Percentiles rank a stretch among this genome's conserved stretches.
Conservation (phyloP, 2,329 filamentous ascomycete genomes). For the Tolypocladium capitatum region DNA sequence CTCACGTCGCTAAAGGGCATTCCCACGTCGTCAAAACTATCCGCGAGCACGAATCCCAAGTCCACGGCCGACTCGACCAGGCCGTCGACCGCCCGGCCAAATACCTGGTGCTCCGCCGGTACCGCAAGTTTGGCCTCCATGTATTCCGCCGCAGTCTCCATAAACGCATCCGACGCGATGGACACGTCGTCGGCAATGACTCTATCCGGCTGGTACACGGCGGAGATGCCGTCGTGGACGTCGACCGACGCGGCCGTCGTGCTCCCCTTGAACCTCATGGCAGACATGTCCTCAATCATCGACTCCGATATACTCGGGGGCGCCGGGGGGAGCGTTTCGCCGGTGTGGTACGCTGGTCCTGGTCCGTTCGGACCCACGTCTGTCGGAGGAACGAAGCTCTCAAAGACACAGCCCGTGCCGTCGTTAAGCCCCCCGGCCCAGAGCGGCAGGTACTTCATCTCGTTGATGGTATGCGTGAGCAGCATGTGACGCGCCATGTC, state of each 20-base stretch:
- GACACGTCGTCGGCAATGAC: constrained; percentile 22
- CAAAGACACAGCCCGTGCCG: constrained; percentile 36
- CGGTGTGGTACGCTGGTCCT: constrained; percentile 33
- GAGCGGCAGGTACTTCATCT: constrained; percentile 49
- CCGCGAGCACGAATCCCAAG: neutral
- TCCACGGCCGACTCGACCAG: constrained; percentile 9
- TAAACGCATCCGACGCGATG: constrained; percentile 22
- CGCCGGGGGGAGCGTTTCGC: constrained; percentile 21
- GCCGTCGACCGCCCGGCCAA: constrained; percentile 11
- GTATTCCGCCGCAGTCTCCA: constrained; percentile 17
- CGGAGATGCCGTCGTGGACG: constrained; percentile 27
- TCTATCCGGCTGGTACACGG: constrained; percentile 15
- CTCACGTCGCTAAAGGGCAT: constrained; percentile 3
- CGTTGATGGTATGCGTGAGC: constrained; percentile 38
- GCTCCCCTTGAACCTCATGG: constrained; percentile 19
- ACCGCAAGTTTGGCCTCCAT: constrained; percentile 19
- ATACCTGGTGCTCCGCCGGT: constrained; percentile 17
- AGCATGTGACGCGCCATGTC: constrained; percentile 31
- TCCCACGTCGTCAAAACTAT: neutral
- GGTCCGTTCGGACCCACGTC: constrained; percentile 32
- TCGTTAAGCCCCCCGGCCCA: constrained; percentile 48
- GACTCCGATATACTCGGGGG: constrained; percentile 21
- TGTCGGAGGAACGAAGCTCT: constrained; percentile 25
- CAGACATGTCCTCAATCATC: constrained; percentile 20
- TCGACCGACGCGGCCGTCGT: constrained; percentile 22